Conservation (phyloP, 352 stramenopile genomes). For the Blastocystis sp. region DNA sequence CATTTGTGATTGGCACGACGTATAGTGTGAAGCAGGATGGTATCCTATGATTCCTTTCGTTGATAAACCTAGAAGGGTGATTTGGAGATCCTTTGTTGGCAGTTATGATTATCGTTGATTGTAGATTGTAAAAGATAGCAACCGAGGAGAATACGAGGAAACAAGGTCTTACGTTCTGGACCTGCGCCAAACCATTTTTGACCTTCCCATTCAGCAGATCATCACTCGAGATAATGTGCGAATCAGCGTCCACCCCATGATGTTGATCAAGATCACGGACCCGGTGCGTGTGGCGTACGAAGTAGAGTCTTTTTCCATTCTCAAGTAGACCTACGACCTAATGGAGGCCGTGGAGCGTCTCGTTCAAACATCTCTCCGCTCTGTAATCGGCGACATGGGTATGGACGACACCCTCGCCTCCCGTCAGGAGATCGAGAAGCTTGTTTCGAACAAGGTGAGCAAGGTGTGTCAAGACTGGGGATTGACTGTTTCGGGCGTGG, state of each 20-base stretch:
- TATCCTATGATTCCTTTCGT: conserved; percentile 64
- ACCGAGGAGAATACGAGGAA: background rate
- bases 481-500: conserved; percentile 61
- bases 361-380: conserved; percentile 64
- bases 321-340: conserved; percentile 63
- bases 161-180: background rate
- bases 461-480: conserved; percentile 65
- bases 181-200: conserved; percentile 50
- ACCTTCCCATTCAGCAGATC: conserved; percentile 62
- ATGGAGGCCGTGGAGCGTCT: conserved; percentile 63
- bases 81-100: conserved; percentile 19
- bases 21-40: conserved; percentile 62
- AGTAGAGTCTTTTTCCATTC: background rate
- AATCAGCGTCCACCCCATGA: conserved; percentile 64
- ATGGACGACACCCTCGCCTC: conserved; percentile 65
- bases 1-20: background rate
- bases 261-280: conserved; percentile 63
- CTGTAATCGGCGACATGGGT: conserved; percentile 65
- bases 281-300: conserved; percentile 64
- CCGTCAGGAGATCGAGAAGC: conserved; percentile 64
- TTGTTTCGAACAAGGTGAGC: conserved; percentile 61
- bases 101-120: background rate
- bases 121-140: background rate
- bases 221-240: conserved; percentile 66
- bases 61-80: conserved; percentile 58